These are phyloP conservation scores for Fusarium poae DNA, from an alignment of 2,329 filamentous ascomycete species.

Conservation along the genomic window DNA sequence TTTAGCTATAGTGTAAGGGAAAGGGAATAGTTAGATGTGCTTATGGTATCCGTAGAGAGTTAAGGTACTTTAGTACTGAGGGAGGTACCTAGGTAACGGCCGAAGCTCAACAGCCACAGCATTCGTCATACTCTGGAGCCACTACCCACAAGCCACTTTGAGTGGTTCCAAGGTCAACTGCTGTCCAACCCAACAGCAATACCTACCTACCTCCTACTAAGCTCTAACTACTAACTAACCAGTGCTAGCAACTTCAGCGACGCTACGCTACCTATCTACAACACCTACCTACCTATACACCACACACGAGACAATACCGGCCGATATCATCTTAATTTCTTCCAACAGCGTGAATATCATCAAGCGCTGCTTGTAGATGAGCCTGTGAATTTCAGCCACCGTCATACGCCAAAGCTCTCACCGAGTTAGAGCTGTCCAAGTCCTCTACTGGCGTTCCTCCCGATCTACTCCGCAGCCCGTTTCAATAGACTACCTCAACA, in stretches of 20 bases:
- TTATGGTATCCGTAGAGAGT: background rate
- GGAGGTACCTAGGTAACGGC: background rate
- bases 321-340: conserved; percentile 3
- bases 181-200: conserved; percentile 34
- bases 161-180: conserved; percentile 28
- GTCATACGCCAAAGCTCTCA: conserved; percentile 24
- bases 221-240: conserved; percentile 21
- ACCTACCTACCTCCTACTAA: conserved; percentile 12
- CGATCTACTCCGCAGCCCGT: conserved; percentile 29
- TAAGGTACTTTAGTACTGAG: too few relatives aligned
- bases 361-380: conserved; percentile 22
- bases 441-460: conserved; percentile 22
- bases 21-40: too few relatives aligned
- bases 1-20: too few relatives aligned
- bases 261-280: conserved; percentile 3
- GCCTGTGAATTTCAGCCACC: conserved; percentile 6
- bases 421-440: conserved; percentile 18
- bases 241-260: conserved; percentile 34
- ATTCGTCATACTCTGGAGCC: conserved; percentile 31
- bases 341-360: conserved; percentile 5
- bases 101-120: conserved; percentile 28
- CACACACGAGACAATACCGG: conserved; percentile 7
- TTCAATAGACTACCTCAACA: conserved; percentile 19
- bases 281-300: conserved; percentile 1
- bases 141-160: conserved; percentile 22